A percentile compares a stretch with the other conserved stretches of the same genome.
These are phyloP conservation scores for Fraxinus ornus DNA, from an alignment of 305 asterid genomes.

Conservation along the genomic window DNA sequence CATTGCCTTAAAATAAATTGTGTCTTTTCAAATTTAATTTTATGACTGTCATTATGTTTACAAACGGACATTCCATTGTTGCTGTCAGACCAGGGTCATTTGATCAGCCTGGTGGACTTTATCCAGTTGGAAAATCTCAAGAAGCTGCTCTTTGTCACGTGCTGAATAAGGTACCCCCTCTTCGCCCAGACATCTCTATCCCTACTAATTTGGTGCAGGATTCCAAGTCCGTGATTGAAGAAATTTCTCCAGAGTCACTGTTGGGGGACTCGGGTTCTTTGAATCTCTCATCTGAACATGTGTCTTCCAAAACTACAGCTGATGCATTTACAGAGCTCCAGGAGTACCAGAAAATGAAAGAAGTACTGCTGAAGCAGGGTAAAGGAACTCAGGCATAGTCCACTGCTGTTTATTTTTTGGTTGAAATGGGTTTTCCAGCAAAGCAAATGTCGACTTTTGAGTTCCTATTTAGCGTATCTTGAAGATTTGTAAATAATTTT, in stretches of 20 bases:
- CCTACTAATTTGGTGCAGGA: slow-evolving; percentile 28
- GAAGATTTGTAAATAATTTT: neutral
- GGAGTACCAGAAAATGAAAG: slow-evolving; percentile 44
- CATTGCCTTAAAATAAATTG: neutral
- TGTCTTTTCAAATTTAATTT: neutral
- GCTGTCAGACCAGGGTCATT: slow-evolving; percentile 48
- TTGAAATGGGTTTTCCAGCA: neutral
- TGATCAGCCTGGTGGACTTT: slow-evolving; percentile 38
- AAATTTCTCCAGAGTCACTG: slow-evolving; percentile 23
- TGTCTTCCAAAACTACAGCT: slow-evolving; percentile 51
- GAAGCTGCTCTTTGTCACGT: slow-evolving; percentile 61
- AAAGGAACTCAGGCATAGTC: slow-evolving; percentile 28
- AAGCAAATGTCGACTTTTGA: neutral
- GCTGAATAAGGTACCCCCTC: slow-evolving; percentile 79
- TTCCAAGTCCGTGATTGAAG: slow-evolving; percentile 31
- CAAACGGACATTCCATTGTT: slow-evolving; percentile 17
- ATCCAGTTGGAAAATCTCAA: slow-evolving; percentile 44
- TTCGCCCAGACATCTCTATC: slow-evolving; percentile 36
- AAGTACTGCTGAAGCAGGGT: slow-evolving; percentile 44
- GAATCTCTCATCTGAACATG: slow-evolving; percentile 33
- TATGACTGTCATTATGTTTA: neutral
- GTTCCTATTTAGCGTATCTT: neutral
- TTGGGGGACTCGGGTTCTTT: slow-evolving; percentile 20
- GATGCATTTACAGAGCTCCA: slow-evolving; percentile 72
- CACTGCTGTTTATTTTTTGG: neutral